phyloP scores from a whole-genome alignment of 2,329 filamentous ascomycete species.

The Talaromyces piceae region DNA sequence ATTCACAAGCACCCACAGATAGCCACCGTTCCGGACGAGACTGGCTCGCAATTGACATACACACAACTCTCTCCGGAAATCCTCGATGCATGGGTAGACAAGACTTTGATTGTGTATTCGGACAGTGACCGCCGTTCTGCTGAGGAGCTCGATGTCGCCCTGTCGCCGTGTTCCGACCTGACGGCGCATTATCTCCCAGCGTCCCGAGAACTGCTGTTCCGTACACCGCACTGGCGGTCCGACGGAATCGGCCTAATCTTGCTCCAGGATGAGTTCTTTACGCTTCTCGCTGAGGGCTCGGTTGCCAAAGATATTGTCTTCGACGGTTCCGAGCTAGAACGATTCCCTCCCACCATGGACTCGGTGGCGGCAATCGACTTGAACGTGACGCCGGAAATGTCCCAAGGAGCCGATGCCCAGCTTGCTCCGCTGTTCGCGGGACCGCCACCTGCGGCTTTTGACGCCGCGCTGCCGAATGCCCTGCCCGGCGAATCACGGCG shows the following conservation, averaged over 20 bases:
- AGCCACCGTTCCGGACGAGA: conserved; percentile 6
- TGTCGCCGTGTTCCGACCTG: conserved; percentile 7
- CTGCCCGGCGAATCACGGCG: background rate
- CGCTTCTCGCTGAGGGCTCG: conserved; percentile 10
- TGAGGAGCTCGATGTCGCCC: conserved; percentile 4
- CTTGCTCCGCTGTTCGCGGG: background rate
- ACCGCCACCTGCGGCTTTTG: background rate
- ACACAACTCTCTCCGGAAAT: conserved; percentile 4
- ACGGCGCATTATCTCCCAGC: conserved; percentile 11
- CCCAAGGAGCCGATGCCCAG: background rate
- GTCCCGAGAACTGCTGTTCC: conserved; percentile 10
- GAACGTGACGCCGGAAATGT: background rate
- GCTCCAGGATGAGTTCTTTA: conserved; percentile 19
- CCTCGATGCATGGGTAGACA: conserved; percentile 10
- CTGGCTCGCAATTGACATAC: conserved; percentile 7
- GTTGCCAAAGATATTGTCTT: background rate
- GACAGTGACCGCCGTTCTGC: conserved; percentile 1
- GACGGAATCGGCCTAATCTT: conserved; percentile 24
- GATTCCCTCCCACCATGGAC: background rate
- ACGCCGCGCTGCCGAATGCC: background rate
- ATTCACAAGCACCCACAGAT: conserved; percentile 14
- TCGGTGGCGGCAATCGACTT: background rate
- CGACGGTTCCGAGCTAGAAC: background rate
- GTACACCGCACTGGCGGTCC: conserved; percentile 24
- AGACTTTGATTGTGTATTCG: conserved; percentile 11